Base-by-base conservation (phyloP, 164 flowering plant genomes). In the Piper betle region DNA sequence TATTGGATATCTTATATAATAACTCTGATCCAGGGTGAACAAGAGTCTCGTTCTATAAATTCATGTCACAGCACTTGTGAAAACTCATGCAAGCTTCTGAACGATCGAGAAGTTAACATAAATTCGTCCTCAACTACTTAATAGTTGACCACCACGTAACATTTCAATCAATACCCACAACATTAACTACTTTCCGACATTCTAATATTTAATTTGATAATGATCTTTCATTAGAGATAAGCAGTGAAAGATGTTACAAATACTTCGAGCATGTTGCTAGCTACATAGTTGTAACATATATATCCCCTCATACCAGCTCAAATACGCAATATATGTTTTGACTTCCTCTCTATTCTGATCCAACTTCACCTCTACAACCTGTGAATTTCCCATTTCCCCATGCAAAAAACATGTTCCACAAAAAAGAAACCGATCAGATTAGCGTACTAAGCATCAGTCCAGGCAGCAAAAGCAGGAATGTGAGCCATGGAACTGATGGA, bases 401-500 rank as follows among this genome's bases (percentile, higher is more conserved):
- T 73, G 77, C 75, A 78, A 77, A 73, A 65, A 48, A 59, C 61
- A 43, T 8, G 52, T 20, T 16, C 58, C 39, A 46, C 25, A 60
- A 41, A n/a, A 42, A 39, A 46, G 19, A 58, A 1, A 25, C 33
- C 33, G 20, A 1, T 16, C 33, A 25, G 33, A 25, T 25, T 25
- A 25, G 33, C 33, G 33, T 8, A 59, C 66, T 66, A 85, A 55
- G 81, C 59, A 64, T 84, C 94, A 54, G 73, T 77, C 91, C 95
- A 90, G 46, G 97, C 82, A 58, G 95, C 85, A 71, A 87, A 90
- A 53, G 82, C 73, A 0, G 97, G 94, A 70, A 89, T 64, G 68
- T 87, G 84, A 66, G 91, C 63, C 74, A 83, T 65, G 65, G 84
- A 59, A 25, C 33, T 25, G 55, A 78, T 70, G 19, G 78, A 69